Evolutionary conservation across 805 yeast genomes (phyloP).

Genomic region (Cyberlindnera xylosilytica): DNA sequence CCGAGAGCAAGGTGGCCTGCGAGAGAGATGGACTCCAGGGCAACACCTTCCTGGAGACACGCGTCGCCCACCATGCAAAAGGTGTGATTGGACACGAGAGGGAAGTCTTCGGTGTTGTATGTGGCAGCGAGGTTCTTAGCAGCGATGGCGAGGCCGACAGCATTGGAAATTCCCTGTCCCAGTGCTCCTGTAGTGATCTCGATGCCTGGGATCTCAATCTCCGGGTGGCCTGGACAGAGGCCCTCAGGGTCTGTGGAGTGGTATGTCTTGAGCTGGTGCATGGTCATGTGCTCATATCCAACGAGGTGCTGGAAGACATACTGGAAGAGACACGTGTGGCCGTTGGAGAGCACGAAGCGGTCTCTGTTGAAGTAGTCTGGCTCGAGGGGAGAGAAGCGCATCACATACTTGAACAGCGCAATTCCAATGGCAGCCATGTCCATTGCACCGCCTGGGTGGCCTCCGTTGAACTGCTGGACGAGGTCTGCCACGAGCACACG

Average conservation of each 20-base stretch:
- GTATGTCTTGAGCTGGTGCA: slow-evolving; percentile 73
- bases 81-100: slow-evolving; percentile 70
- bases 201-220: slow-evolving; percentile 84
- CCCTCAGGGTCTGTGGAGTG: slow-evolving; percentile 86
- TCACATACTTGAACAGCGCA: slow-evolving; percentile 19
- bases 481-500: slow-evolving; percentile 85
- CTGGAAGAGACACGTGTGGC: slow-evolving; percentile 91
- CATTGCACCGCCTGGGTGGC: slow-evolving; percentile 99
- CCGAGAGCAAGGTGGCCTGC: slow-evolving; percentile 96
- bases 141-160: slow-evolving; percentile 95
- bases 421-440: slow-evolving; percentile 30
- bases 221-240: slow-evolving; percentile 98
- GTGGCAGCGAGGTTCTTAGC: slow-evolving; percentile 89
- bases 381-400: slow-evolving; percentile 87
- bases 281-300: slow-evolving; percentile 67
- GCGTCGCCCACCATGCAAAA: slow-evolving; percentile 93
- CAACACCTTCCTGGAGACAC: slow-evolving; percentile 96
- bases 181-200: slow-evolving; percentile 99
- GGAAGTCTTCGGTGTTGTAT: slow-evolving; percentile 83
- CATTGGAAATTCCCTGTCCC: slow-evolving; percentile 96
- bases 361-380: slow-evolving; percentile 94
- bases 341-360: slow-evolving; percentile 91
- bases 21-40: slow-evolving; percentile 88
- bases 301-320: slow-evolving; percentile 81
- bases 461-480: slow-evolving; percentile 84